Evolutionary conservation across 2,329 filamentous ascomycete genomes (phyloP).

Genomic region (Pseudopyrenochaeta lycopersici): DNA sequence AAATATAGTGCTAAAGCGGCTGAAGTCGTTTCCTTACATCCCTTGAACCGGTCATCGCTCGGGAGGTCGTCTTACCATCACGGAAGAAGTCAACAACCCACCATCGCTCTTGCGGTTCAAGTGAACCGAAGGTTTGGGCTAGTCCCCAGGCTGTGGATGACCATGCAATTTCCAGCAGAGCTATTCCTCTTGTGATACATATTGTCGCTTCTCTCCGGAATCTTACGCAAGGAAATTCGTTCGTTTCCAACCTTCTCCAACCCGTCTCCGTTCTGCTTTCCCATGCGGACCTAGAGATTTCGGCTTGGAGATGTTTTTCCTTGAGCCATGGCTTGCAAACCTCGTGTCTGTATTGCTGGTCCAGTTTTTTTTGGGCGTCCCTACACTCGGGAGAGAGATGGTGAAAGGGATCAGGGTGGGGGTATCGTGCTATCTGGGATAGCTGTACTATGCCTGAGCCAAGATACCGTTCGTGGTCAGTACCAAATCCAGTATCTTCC

Average conservation of each 20-base stretch:
- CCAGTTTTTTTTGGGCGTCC: slow-evolving; percentile 1
- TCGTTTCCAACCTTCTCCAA: background rate
- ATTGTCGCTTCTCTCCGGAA: slow-evolving; percentile 1
- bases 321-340: slow-evolving; percentile 2
- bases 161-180: background rate
- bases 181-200: slow-evolving; percentile 1
- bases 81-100: slow-evolving; percentile 5
- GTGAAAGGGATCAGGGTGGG: background rate
- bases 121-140: background rate
- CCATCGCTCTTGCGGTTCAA: background rate
- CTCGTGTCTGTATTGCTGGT: background rate
- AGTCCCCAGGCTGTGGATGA: background rate
- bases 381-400: background rate
- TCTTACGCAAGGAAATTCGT: background rate
- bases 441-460: slow-evolving; percentile 2
- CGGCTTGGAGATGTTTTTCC: slow-evolving; percentile 2
- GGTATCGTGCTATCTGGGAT: background rate
- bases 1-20: background rate
- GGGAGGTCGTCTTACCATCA: slow-evolving; percentile 1
- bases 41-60: background rate
- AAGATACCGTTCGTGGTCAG: slow-evolving; percentile 1
- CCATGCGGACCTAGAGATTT: background rate
- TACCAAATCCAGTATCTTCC: background rate
- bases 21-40: background rate
- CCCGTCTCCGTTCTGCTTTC: background rate